phyloP scores from a whole-genome alignment of 768 basidiomycete genomes.

The Sporobolomyces pararoseus region DNA sequence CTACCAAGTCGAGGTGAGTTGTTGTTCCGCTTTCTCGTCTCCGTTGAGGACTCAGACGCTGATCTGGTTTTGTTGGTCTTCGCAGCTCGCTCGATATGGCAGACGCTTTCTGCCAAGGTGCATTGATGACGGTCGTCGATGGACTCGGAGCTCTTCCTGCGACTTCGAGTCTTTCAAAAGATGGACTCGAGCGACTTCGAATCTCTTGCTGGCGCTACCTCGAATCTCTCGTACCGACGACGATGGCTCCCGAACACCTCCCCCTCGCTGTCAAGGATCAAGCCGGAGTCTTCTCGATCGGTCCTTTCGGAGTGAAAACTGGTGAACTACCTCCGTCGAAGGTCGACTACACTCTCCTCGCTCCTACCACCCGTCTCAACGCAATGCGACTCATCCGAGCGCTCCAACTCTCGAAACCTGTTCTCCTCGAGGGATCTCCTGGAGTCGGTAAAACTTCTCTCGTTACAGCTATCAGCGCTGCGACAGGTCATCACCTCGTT shows the following conservation, averaged over 20 bases:
- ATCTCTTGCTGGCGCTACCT: constrained; percentile 56
- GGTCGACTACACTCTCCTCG: constrained; percentile 69
- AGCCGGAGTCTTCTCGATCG: constrained; percentile 57
- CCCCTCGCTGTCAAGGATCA: constrained; percentile 42
- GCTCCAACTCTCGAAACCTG: constrained; percentile 82
- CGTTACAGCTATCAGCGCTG: constrained; percentile 75
- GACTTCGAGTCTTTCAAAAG: constrained; percentile 55
- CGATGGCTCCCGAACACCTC: constrained; percentile 52
- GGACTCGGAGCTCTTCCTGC: constrained; percentile 52
- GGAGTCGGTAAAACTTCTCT: constrained; percentile 98
- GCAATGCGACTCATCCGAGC: constrained; percentile 83
- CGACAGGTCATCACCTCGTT: constrained; percentile 71
- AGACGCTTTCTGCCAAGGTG: constrained; percentile 60
- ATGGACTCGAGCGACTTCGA: constrained; percentile 58
- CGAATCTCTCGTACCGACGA: constrained; percentile 48
- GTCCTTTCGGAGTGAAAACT: constrained; percentile 66
- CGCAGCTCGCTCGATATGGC: constrained; percentile 17
- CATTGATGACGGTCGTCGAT: constrained; percentile 86
- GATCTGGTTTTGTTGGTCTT: no score
- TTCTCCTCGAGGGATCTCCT: constrained; percentile 93
- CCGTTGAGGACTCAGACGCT: background rate
- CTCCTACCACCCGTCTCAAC: constrained; percentile 84
- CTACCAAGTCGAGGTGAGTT: constrained; percentile 6
- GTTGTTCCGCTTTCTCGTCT: background rate
- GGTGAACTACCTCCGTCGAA: constrained; percentile 54